These are phyloP conservation scores for Xylaria digitata DNA, from an alignment of 2,329 filamentous ascomycete genomes.

Conservation along the genomic window DNA sequence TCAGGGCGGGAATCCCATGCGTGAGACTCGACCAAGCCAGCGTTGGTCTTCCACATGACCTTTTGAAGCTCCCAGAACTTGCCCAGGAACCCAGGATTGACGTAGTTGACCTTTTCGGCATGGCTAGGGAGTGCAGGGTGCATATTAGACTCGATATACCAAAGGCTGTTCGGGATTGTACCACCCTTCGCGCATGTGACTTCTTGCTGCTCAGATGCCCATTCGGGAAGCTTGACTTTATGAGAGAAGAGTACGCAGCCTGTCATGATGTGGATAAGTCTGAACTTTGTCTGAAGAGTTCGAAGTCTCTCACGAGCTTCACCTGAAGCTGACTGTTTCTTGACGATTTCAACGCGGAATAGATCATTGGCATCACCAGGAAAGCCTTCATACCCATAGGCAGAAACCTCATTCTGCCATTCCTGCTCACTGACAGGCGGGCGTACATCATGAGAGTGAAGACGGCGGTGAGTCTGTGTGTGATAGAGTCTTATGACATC, in stretches of 20 bases:
- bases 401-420: slow-evolving; percentile 96
- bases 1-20: slow-evolving; percentile 96
- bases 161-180: slow-evolving; percentile 94
- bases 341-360: slow-evolving; percentile 95
- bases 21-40: slow-evolving; percentile 93
- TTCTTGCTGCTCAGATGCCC: slow-evolving; percentile 98
- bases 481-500: slow-evolving; percentile 87
- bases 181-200: slow-evolving; percentile 96
- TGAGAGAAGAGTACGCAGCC: slow-evolving; percentile 97
- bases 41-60: slow-evolving; percentile 99
- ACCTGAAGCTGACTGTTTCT: slow-evolving; percentile 82
- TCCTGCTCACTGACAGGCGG: slow-evolving; percentile 87
- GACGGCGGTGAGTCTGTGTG: slow-evolving; percentile 81
- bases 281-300: slow-evolving; percentile 97
- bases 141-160: slow-evolving; percentile 93
- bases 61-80: slow-evolving; percentile 98
- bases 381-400: slow-evolving; percentile 97
- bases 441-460: slow-evolving; percentile 96
- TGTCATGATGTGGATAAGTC: slow-evolving; percentile 94
- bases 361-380: slow-evolving; percentile 96
- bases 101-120: slow-evolving; percentile 96
- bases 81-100: slow-evolving; percentile 91
- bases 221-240: slow-evolving; percentile 98
- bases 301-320: slow-evolving; percentile 85
- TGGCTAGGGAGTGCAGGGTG: slow-evolving; percentile 80